A percentile compares a stretch with the other conserved stretches of the same genome.
These are phyloP conservation scores for Monilinia laxa DNA, from an alignment of 2,329 filamentous ascomycete genomes.

Conservation along the genomic window DNA sequence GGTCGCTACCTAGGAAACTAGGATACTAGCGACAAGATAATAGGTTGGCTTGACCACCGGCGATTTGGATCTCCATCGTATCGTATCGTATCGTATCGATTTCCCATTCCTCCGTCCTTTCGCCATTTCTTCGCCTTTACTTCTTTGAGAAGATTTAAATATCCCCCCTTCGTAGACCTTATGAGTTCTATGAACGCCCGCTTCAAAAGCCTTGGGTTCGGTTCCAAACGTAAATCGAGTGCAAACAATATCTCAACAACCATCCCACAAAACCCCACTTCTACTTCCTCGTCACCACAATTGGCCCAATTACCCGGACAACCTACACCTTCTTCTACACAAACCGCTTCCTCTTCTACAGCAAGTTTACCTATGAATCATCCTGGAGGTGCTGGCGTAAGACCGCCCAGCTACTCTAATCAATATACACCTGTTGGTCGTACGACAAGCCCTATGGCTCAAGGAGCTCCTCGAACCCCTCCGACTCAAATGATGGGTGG, in stretches of 20 bases:
- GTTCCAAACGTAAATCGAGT: conserved; percentile 70
- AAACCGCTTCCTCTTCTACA: conserved; percentile 51
- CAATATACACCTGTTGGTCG: conserved; percentile 56
- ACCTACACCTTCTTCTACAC: conserved; percentile 26
- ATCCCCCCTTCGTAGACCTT: conserved; percentile 40
- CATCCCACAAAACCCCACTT: conserved; percentile 40
- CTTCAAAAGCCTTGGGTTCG: conserved; percentile 77
- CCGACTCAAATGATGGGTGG: conserved; percentile 50
- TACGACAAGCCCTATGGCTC: conserved; percentile 45
- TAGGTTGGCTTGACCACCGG: conserved; percentile 23
- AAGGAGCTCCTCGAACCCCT: conserved; percentile 38
- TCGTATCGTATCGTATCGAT: conserved; percentile 3
- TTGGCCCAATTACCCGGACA: conserved; percentile 32
- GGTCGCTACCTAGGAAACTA: conserved; percentile 10
- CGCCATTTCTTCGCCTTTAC: conserved; percentile 31
- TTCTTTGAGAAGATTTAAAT: conserved; percentile 38
- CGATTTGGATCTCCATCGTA: conserved; percentile 19
- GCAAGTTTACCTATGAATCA: conserved; percentile 63
- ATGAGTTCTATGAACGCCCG: conserved; percentile 81
- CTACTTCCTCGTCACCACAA: conserved; percentile 36
- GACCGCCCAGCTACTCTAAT: conserved; percentile 63
- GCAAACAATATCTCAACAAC: conserved; percentile 51
- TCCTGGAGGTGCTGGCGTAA: conserved; percentile 55
- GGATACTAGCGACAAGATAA: conserved; percentile 19
- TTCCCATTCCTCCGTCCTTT: conserved; percentile 26